Evolutionary conservation across 192 early-diverging fungal species (phyloP).

Genomic region (Allomyces macrogynus): DNA sequence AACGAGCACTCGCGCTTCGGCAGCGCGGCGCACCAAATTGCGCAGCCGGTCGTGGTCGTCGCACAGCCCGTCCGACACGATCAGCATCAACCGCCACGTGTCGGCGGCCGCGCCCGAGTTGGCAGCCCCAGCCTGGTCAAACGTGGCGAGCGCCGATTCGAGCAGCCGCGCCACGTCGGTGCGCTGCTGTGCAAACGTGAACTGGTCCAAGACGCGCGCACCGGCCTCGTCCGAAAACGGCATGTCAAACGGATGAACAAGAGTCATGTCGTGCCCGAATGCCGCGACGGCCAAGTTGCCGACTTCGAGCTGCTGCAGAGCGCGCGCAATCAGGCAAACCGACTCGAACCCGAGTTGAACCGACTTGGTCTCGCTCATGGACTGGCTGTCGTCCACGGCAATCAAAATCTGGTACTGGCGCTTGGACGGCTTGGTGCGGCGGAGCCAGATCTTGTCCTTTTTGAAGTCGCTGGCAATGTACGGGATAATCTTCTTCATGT

Average conservation of each 20-base stretch:
- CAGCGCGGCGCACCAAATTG: slow-evolving; percentile 62
- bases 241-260: slow-evolving; percentile 88
- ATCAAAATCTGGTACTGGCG: slow-evolving; percentile 97
- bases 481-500: slow-evolving; percentile 98
- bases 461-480: slow-evolving; percentile 98
- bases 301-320: slow-evolving; percentile 81
- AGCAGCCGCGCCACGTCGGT: slow-evolving; percentile 77
- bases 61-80: slow-evolving; percentile 92
- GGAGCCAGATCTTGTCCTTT: slow-evolving; percentile 99
- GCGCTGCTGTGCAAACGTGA: slow-evolving; percentile 75
- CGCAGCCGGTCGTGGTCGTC: slow-evolving; percentile 76
- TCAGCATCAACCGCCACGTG: slow-evolving; percentile 88
- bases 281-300: slow-evolving; percentile 76
- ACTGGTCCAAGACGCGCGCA: slow-evolving; percentile 66
- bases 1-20: slow-evolving; percentile 72
- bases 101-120: slow-evolving; percentile 25
- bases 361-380: slow-evolving; percentile 75
- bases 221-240: slow-evolving; percentile 79
- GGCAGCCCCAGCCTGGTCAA: slow-evolving; percentile 40
- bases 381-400: slow-evolving; percentile 89
- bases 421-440: slow-evolving; percentile 88
- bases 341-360: slow-evolving; percentile 91
- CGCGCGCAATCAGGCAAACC: slow-evolving; percentile 74
- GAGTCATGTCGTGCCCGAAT: slow-evolving; percentile 69
- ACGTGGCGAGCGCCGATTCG: slow-evolving; percentile 57